phyloP scores from a whole-genome alignment of 2,329 filamentous ascomycete species.

The Colletotrichum costaricense region DNA sequence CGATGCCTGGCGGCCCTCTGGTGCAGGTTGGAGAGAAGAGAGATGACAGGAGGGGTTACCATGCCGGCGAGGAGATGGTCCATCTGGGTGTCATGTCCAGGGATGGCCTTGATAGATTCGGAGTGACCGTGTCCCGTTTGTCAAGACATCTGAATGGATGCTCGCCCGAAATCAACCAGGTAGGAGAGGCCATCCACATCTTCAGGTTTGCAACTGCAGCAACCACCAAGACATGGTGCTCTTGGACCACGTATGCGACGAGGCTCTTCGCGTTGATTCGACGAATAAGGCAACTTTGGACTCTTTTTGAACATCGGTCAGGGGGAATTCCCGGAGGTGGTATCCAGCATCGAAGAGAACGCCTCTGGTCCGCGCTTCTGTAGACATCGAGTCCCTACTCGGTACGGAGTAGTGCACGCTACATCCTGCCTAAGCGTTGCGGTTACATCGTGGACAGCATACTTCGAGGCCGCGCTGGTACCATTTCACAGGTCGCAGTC shows the following conservation, averaged over 20 bases:
- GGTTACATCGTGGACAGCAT: background rate
- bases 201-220: background rate
- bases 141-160: slow-evolving; percentile 70
- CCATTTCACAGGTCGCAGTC: background rate
- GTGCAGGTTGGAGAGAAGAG: slow-evolving; percentile 61
- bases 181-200: background rate
- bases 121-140: slow-evolving; percentile 68
- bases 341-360: background rate
- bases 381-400: background rate
- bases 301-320: slow-evolving; percentile 37
- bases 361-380: background rate
- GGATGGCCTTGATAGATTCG: slow-evolving; percentile 66
- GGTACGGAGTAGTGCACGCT: background rate
- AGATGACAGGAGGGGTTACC: slow-evolving; percentile 67
- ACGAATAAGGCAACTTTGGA: background rate
- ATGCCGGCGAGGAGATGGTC: slow-evolving; percentile 71
- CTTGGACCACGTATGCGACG: background rate
- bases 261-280: background rate
- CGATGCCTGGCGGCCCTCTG: slow-evolving; percentile 56
- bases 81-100: slow-evolving; percentile 59
- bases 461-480: background rate
- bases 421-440: slow-evolving; percentile 40
- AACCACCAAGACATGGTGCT: slow-evolving; percentile 28
- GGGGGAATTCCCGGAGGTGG: slow-evolving; percentile 19
- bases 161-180: slow-evolving; percentile 59